phyloP scores from a whole-genome alignment of 208 protist species.

The Crithidia mellificae region DNA sequence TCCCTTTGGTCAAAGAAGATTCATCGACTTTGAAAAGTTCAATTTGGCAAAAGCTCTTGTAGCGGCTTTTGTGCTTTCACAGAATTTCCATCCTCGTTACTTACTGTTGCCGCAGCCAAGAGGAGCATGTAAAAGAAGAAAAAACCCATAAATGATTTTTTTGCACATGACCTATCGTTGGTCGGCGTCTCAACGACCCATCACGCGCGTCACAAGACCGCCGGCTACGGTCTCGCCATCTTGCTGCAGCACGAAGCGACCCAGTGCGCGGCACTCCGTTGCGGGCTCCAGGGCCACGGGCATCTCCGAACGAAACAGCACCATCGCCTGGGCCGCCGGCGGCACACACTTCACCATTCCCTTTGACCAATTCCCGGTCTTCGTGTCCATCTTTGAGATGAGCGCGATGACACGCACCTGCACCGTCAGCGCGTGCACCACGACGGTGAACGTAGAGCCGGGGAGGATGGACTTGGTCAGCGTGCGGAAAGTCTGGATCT shows the following conservation, averaged over 20 bases:
- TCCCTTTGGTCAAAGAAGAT: too few relatives aligned
- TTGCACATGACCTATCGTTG: too few relatives aligned
- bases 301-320: slow-evolving; percentile 56
- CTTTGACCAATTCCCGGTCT: slow-evolving; percentile 68
- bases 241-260: slow-evolving; percentile 82
- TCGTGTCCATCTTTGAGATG: slow-evolving; percentile 67
- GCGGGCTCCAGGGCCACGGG: slow-evolving; percentile 72
- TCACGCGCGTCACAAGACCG: slow-evolving; percentile 65
- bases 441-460: slow-evolving; percentile 66
- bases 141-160: too few relatives aligned
- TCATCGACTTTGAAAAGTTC: too few relatives aligned
- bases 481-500: slow-evolving; percentile 74
- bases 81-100: too few relatives aligned
- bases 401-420: slow-evolving; percentile 69
- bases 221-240: slow-evolving; percentile 79
- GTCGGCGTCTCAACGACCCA: too few relatives aligned
- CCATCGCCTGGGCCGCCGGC: slow-evolving; percentile 62
- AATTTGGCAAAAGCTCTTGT: too few relatives aligned
- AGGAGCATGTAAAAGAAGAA: too few relatives aligned
- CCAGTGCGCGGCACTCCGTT: slow-evolving; percentile 71
- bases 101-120: too few relatives aligned
- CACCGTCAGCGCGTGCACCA: slow-evolving; percentile 71
- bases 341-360: slow-evolving; percentile 89
- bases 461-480: slow-evolving; percentile 72
- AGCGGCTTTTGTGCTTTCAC: too few relatives aligned